A percentile compares a stretch with the other conserved stretches of the same genome.
Conservation (phyloP, 2,329 filamentous ascomycete genomes). For the Penicillium verrucosum region DNA sequence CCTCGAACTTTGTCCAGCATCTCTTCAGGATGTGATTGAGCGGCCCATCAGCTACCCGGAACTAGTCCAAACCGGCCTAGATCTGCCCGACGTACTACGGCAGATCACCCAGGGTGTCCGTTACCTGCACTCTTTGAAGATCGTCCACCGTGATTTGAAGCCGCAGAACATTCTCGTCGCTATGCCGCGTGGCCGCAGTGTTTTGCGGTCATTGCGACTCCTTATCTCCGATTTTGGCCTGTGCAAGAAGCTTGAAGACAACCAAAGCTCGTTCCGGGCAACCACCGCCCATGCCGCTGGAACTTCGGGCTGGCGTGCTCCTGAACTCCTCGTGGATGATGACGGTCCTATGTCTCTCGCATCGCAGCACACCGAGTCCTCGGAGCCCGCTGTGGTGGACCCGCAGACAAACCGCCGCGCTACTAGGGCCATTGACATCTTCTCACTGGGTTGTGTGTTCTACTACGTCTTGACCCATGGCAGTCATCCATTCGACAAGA, state of each 20-base stretch:
- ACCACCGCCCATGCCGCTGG: slow-evolving; percentile 91
- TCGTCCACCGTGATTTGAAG: slow-evolving; percentile 95
- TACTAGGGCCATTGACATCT: slow-evolving; percentile 94
- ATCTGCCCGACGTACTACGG: slow-evolving; percentile 75
- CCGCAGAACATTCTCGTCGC: slow-evolving; percentile 94
- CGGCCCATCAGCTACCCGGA: slow-evolving; percentile 65
- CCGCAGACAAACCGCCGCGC: slow-evolving; percentile 68
- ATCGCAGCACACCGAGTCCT: slow-evolving; percentile 43
- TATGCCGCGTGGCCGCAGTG: slow-evolving; percentile 51
- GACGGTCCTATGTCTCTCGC: slow-evolving; percentile 45
- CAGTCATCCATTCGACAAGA: slow-evolving; percentile 88
- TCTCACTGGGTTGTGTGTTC: slow-evolving; percentile 95
- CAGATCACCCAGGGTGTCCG: slow-evolving; percentile 87
- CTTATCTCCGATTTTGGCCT: slow-evolving; percentile 97
- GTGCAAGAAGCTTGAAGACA: slow-evolving; percentile 93
- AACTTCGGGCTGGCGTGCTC: slow-evolving; percentile 93
- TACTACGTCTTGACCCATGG: slow-evolving; percentile 97
- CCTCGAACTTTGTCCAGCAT: slow-evolving; percentile 88
- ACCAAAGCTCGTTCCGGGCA: slow-evolving; percentile 89
- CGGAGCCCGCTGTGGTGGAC: slow-evolving; percentile 53
- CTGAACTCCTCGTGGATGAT: slow-evolving; percentile 82
- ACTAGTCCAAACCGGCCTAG: slow-evolving; percentile 63
- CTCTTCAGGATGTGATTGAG: slow-evolving; percentile 85
- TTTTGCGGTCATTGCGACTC: slow-evolving; percentile 68
- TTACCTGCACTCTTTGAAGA: slow-evolving; percentile 85